These are phyloP conservation scores for Colletotrichum orchidophilum DNA, from an alignment of 2,329 filamentous ascomycete species.

Conservation along the genomic window DNA sequence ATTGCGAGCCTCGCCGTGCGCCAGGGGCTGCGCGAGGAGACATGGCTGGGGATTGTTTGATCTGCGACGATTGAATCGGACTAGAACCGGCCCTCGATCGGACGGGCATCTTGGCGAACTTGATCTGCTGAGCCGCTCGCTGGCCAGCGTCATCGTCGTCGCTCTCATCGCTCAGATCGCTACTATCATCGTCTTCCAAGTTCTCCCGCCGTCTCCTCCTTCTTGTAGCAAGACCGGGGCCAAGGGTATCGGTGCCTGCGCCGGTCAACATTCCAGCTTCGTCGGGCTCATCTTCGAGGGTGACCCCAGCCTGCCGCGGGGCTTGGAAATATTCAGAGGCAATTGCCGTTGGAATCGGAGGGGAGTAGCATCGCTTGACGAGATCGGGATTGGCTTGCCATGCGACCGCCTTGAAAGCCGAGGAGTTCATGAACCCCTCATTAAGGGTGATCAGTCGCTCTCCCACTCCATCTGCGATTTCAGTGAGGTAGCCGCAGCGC, in stretches of 20 bases:
- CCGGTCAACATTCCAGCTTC: slow-evolving; percentile 78
- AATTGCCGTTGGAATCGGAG: slow-evolving; percentile 84
- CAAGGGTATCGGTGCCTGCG: slow-evolving; percentile 73
- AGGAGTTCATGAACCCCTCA: slow-evolving; percentile 80
- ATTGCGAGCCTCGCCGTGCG: slow-evolving; percentile 73
- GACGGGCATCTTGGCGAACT: slow-evolving; percentile 95
- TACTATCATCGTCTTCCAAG: slow-evolving; percentile 86
- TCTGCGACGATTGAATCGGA: slow-evolving; percentile 75
- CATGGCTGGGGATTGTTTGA: slow-evolving; percentile 61
- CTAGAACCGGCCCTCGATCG: slow-evolving; percentile 88
- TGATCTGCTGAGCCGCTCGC: slow-evolving; percentile 85
- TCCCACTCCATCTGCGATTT: slow-evolving; percentile 84
- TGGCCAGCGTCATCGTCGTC: slow-evolving; percentile 76
- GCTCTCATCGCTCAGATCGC: slow-evolving; percentile 84
- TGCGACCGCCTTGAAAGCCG: slow-evolving; percentile 83
- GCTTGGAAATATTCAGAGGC: slow-evolving; percentile 86
- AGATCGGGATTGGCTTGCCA: slow-evolving; percentile 80
- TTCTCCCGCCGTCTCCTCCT: slow-evolving; percentile 75
- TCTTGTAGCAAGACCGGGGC: slow-evolving; percentile 73
- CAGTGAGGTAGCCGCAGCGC: slow-evolving; percentile 80
- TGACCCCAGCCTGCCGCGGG: slow-evolving; percentile 69
- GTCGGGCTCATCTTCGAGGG: slow-evolving; percentile 76
- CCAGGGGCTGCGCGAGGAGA: slow-evolving; percentile 57
- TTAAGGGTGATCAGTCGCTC: slow-evolving; percentile 86
- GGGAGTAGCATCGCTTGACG: slow-evolving; percentile 85